Base-by-base conservation (phyloP, 192 early-diverging fungal genomes). In the Pilaira anomala region DNA sequence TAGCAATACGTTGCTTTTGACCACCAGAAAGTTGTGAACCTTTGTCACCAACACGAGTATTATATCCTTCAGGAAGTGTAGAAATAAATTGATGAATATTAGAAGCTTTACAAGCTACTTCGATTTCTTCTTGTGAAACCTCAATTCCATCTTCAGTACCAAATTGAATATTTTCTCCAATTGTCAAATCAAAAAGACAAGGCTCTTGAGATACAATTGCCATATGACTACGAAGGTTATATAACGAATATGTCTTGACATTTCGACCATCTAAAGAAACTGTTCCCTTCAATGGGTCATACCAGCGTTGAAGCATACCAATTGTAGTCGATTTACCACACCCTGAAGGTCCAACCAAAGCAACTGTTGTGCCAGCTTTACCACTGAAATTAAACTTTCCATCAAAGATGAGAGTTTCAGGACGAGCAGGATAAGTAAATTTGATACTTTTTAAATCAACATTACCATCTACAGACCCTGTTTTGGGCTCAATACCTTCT, bases 131-230 rank as follows among this genome's bases (percentile, higher is more conserved):
- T 49, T 82, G 72, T 6, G 88, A 74, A 2, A 68, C 71, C 12
- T 66, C 62, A 0, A 39, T 33, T 6, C 72, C 72, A 9, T 67
- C 63, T 13, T 80, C 78, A 0, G 76, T 66, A 25, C 86, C 88
- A 68, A 91, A 96, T 7, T 76, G 77, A 53, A 98, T 94, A 82
- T 98, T 98, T 14, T 96, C 93, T 25, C 79, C 81, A 64, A 98
- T 89, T 24, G 86, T 80, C 71, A 91, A 76, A 76, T 94, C 91
- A 67, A 96, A 95, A 40, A 98, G 71, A 40, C 91, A 84, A 3
- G 95, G 95, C 78, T 96, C 94, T 72, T 98, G 95, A 22, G 88
- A 87, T 11, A 98, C 96, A n/a, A 98, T 75, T 16, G 92, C 88
- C 79, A 95, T 74, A 61, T 83, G 82, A 24, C 64, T 42, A 55